A percentile compares a stretch with the other conserved stretches of the same genome.
These are phyloP conservation scores for Leishmania martiniquensis DNA, from an alignment of 208 protist genomes.

Conservation along the genomic window DNA sequence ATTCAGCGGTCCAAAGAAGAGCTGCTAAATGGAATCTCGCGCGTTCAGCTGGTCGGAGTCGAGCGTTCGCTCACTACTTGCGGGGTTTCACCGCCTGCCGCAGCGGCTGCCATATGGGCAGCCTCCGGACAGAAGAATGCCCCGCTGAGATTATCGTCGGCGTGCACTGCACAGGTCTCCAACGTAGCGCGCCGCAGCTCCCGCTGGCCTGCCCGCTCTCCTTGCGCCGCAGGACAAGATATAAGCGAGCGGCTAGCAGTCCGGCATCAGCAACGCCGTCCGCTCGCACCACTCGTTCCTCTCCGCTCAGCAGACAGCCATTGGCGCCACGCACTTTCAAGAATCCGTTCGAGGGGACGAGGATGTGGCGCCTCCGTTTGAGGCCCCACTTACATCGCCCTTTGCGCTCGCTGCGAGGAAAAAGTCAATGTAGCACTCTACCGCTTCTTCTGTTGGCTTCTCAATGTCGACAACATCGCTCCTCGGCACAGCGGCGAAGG, in stretches of 20 bases:
- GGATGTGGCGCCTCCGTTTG: not conserved
- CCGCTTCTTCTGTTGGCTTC: constrained; percentile 30
- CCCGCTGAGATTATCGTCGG: constrained; percentile 28
- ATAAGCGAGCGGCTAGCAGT: not conserved
- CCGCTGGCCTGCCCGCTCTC: constrained; percentile 13
- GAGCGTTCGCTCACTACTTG: not conserved
- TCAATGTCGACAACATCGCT: constrained; percentile 2
- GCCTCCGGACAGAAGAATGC: constrained; percentile 35
- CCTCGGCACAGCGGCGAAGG: not conserved
- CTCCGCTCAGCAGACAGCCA: constrained; percentile 10
- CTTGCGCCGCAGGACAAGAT: constrained; percentile 30
- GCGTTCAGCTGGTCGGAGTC: not conserved
- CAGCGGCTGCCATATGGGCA: not conserved
- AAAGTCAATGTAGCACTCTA: constrained; percentile 61
- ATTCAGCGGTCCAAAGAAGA: constrained; percentile 6
- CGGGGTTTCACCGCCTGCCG: not conserved
- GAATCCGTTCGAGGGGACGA: constrained; percentile 11
- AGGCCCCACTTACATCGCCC: constrained; percentile 3
- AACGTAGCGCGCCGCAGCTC: constrained; percentile 18
- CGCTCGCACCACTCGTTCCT: constrained; percentile 2
- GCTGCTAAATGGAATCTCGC: constrained; percentile 5
- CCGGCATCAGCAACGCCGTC: constrained; percentile 7
- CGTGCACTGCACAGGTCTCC: constrained; percentile 28
- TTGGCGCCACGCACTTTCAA: constrained; percentile 18
- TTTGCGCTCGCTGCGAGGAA: constrained; percentile 44